These are phyloP conservation scores for Colletotrichum tropicicola DNA, from an alignment of 2,329 filamentous ascomycete genomes.

Conservation along the genomic window DNA sequence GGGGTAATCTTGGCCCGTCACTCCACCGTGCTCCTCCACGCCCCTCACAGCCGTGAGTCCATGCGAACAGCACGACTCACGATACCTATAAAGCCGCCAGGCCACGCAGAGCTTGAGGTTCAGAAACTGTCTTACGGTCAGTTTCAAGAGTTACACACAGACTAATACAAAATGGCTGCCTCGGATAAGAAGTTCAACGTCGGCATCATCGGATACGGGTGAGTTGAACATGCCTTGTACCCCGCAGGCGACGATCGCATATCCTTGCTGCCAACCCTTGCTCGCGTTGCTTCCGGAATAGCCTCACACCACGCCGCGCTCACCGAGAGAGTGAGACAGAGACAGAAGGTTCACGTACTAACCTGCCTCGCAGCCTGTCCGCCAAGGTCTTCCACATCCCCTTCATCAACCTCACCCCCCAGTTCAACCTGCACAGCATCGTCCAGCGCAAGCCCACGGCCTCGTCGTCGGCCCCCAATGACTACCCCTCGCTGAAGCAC, in stretches of 20 bases:
- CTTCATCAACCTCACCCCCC: constrained; percentile 71
- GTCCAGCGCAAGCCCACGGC: constrained; percentile 76
- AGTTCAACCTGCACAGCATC: constrained; percentile 76
- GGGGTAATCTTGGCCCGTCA: constrained; percentile 16
- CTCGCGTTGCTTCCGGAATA: background rate
- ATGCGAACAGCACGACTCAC: constrained; percentile 3
- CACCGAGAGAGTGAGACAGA: background rate
- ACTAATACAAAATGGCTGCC: constrained; percentile 19
- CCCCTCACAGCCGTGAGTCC: constrained; percentile 4
- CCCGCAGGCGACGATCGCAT: background rate
- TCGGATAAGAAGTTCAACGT: constrained; percentile 55
- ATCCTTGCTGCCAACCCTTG: constrained; percentile 7
- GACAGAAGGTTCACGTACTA: too few relatives aligned
- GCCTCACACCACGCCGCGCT: background rate
- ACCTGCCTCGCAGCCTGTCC: constrained; percentile 52
- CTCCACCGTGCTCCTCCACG: constrained; percentile 24
- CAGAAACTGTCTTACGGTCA: too few relatives aligned
- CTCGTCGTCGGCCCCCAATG: constrained; percentile 75
- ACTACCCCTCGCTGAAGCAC: constrained; percentile 72
- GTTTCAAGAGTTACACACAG: background rate
- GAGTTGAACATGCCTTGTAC: too few relatives aligned
- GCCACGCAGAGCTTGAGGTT: background rate
- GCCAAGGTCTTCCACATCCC: constrained; percentile 89
- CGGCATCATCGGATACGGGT: constrained; percentile 62
- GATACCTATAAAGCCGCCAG: constrained; percentile 13